These are phyloP conservation scores for Claviceps spartinae DNA, from an alignment of 2,329 filamentous ascomycete species.

Conservation along the genomic window DNA sequence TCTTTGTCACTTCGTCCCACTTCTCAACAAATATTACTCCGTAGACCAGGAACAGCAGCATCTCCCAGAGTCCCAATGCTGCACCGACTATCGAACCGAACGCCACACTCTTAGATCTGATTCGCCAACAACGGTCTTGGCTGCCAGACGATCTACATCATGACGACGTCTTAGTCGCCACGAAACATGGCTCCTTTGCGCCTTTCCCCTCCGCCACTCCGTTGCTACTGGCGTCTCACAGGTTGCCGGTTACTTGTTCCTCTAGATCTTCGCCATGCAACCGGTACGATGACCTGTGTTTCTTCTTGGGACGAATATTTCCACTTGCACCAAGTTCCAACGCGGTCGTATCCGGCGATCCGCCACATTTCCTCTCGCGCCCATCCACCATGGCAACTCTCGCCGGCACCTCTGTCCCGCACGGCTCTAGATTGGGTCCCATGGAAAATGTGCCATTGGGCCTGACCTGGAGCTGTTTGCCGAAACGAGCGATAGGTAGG, in stretches of 20 bases:
- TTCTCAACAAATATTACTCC: too few species aligned
- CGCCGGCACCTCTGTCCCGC: not conserved
- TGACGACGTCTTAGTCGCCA: conserved; percentile 1
- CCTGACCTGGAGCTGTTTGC: not conserved
- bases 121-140: not conserved
- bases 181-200: not conserved
- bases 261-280: not conserved
- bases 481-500: not conserved
- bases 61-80: too few species aligned
- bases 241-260: not conserved
- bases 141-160: conserved; percentile 3
- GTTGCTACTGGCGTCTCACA: not conserved
- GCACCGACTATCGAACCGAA: too few species aligned
- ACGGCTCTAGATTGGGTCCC: not conserved
- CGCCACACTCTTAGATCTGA: not conserved
- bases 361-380: not conserved
- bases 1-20: too few species aligned
- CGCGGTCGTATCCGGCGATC: too few species aligned
- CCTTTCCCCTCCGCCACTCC: not conserved
- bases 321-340: too few species aligned
- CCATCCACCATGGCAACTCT: not conserved
- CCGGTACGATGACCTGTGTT: not conserved
- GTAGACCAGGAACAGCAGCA: too few species aligned
- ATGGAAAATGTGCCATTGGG: not conserved
- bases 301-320: too few species aligned